Conservation (phyloP, 139 green algal species). For the Chlamydomonas schloesseri region DNA sequence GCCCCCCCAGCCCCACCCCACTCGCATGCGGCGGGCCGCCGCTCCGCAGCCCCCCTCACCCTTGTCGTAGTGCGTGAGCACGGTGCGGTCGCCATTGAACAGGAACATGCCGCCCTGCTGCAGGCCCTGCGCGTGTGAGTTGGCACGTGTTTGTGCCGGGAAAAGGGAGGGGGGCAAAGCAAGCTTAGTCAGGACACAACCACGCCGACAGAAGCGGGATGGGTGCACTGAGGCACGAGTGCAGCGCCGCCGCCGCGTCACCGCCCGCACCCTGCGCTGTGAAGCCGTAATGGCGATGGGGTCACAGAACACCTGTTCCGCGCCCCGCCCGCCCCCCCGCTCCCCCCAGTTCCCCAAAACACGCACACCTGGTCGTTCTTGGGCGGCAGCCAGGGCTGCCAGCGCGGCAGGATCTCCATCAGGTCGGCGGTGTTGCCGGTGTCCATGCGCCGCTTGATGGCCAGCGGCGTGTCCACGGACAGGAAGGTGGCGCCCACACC, state of each 20-base stretch:
- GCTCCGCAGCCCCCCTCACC: not conserved
- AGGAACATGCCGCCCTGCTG: slow-evolving; percentile 83
- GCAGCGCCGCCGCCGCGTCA: no score
- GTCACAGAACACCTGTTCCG: not conserved
- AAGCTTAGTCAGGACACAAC: not conserved
- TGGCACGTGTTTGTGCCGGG: no score
- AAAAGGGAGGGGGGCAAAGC: not conserved
- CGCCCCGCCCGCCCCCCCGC: not conserved
- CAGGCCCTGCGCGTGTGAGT: slow-evolving; percentile 35
- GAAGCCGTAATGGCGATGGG: no score
- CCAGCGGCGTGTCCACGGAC: slow-evolving; percentile 65
- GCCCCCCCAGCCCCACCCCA: no score
- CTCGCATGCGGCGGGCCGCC: no score
- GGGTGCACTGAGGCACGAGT: no score
- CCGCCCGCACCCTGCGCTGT: no score
- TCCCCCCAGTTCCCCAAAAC: no score
- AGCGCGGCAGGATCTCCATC: slow-evolving; percentile 67
- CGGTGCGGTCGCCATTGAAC: slow-evolving; percentile 74
- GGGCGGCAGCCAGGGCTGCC: slow-evolving; percentile 82
- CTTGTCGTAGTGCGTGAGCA: slow-evolving; percentile 77
- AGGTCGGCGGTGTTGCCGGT: slow-evolving; percentile 66
- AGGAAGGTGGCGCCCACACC: slow-evolving; percentile 56
- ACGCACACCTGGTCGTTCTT: slow-evolving; percentile 65
- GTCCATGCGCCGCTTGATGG: slow-evolving; percentile 66
- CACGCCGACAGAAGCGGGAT: not conserved